Base-by-base conservation (phyloP, 1,284 basidiomycete genomes). In the Coriolopsis trogii region DNA sequence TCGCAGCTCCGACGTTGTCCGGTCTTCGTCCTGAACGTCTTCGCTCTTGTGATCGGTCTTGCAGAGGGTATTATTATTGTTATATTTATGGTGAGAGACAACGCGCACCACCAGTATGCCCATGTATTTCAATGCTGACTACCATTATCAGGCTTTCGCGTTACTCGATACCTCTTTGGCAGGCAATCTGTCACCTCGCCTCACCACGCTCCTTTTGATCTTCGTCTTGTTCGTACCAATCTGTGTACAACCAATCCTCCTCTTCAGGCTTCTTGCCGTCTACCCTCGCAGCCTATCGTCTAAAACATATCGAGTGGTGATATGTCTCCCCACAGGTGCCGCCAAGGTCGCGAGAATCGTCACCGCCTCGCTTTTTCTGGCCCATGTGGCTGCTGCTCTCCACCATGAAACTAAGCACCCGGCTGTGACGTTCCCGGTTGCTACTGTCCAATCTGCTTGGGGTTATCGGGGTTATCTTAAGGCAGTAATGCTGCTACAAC, bases 401-500 rank as follows among this genome's bases (percentile, higher is more conserved):
- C n/a, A n/a, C n/a, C n/a, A n/a, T n/a, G n/a, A n/a, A n/a, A n/a
- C n/a, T n/a, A n/a, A n/a, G 4, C 38, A 46, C 28, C 9, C 9
- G 13, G 9, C 6, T 33, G 31, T 33, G 31, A 16, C 31, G 15
- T 16, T 13, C 31, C 31, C 15, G 31, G 18, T 16, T 33, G 16
- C 4, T 23, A 38, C 12, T 10, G 21, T 2, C 21, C 33, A 5
- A 31, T 23, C 8, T 15, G 18, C 23, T 15, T 9, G 16, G 12
- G 24, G 15, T 8, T 26, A 49, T 51, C 21, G 46, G 13, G 41
- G 30, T 1, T 46, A 23, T 24, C 25, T 37, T 23, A 64, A 61
- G 34, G 45, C 64, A 13, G 66, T 66, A 28, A 68, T 63, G 63
- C 59, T 64, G 25, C 40, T 66, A 8, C 67, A 69, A 49, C 46